These are phyloP conservation scores for Sporothrix dimorphospora DNA, from an alignment of 2,329 filamentous ascomycete species.

Conservation along the genomic window DNA sequence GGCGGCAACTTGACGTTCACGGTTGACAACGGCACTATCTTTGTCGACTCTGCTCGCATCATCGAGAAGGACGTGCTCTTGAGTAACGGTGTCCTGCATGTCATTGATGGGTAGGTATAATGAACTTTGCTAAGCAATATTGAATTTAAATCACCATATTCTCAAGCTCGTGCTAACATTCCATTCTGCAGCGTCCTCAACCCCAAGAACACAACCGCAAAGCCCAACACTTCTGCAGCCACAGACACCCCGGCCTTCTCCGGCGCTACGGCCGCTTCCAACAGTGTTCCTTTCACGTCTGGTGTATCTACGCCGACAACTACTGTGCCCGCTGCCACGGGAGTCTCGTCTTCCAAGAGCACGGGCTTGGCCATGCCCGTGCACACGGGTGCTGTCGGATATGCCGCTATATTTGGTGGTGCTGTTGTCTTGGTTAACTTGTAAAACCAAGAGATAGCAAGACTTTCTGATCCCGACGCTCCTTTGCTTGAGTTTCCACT, in stretches of 20 bases:
- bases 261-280: background rate
- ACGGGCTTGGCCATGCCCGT: background rate
- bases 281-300: constrained; percentile 10
- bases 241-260: constrained; percentile 14
- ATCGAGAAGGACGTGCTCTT: constrained; percentile 12
- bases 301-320: constrained; percentile 17
- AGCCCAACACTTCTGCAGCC: constrained; percentile 2
- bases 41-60: constrained; percentile 14
- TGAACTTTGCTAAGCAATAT: too few species aligned
- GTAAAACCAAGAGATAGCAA: background rate
- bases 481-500: background rate
- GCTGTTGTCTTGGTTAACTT: constrained; percentile 7
- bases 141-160: too few species aligned
- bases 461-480: background rate
- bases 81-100: constrained; percentile 19
- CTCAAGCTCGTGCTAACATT: background rate
- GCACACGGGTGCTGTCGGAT: constrained; percentile 13
- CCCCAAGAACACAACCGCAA: constrained; percentile 17
- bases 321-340: constrained; percentile 4
- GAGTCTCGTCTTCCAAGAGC: constrained; percentile 9
- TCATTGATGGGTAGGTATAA: constrained; percentile 11
- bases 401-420: constrained; percentile 5
- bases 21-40: constrained; percentile 1
- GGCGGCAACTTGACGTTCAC: constrained; percentile 15
- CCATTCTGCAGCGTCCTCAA: constrained; percentile 11